Conservation (phyloP, 1,139 yeast species). For the Yamadazyma oceani region DNA sequence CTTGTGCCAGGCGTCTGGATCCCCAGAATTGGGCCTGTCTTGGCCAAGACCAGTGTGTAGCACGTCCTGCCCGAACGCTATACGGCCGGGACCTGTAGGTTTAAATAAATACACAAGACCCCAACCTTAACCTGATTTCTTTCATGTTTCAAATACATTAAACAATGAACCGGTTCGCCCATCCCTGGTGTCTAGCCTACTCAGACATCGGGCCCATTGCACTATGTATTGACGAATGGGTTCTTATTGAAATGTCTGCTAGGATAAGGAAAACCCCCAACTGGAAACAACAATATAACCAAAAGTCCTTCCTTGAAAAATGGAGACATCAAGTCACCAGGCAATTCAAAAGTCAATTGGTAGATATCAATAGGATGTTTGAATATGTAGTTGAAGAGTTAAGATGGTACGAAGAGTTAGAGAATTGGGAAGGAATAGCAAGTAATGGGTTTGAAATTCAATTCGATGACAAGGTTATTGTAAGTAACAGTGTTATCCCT, state of each 20-base stretch:
- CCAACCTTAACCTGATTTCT: too few relatives aligned
- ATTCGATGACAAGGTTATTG: conserved; percentile 22
- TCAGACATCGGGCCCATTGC: conserved; percentile 17
- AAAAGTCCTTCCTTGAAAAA: conserved; percentile 23
- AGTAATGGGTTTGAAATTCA: conserved; percentile 12
- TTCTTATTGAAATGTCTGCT: conserved; percentile 23
- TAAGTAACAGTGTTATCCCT: conserved; percentile 17
- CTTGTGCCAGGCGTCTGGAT: too few relatives aligned
- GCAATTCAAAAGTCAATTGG: conserved; percentile 10
- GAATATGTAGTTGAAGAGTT: conserved; percentile 28
- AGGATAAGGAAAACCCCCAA: conserved; percentile 28
- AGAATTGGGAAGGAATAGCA: conserved; percentile 9
- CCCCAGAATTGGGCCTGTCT: too few relatives aligned
- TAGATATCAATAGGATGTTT: conserved; percentile 18
- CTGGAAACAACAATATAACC: conserved; percentile 31
- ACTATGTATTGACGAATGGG: conserved; percentile 25
- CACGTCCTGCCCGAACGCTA: too few relatives aligned
- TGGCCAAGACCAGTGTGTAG: too few relatives aligned
- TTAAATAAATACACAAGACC: too few relatives aligned
- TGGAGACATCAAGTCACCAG: conserved; percentile 29
- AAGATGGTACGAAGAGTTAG: conserved; percentile 26
- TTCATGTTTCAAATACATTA: not conserved
- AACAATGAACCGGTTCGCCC: conserved; percentile 10
- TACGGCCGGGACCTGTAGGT: too few relatives aligned
- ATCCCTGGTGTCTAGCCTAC: conserved; percentile 16